These are phyloP conservation scores for Microbotryum scabiosae DNA, from an alignment of 1,284 basidiomycete genomes.

Conservation along the genomic window DNA sequence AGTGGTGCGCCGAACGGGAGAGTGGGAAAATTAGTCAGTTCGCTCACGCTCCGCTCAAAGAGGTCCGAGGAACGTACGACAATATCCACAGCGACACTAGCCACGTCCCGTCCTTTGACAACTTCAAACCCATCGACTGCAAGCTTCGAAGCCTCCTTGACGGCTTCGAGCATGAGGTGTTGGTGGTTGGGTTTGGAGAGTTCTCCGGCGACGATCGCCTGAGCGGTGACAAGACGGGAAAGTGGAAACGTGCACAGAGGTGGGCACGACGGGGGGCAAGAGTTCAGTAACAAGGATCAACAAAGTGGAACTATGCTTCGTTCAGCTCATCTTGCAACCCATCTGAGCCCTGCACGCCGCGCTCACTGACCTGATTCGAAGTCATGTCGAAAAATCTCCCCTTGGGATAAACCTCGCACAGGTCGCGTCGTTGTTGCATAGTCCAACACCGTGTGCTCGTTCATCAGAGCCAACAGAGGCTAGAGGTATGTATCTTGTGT, in stretches of 20 bases:
- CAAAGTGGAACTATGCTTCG: no score
- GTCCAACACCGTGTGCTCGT: neutral
- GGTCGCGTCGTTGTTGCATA: neutral
- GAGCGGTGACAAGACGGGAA: no score
- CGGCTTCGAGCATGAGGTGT: slow-evolving; percentile 24
- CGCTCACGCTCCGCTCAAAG: neutral
- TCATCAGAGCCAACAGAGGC: no score
- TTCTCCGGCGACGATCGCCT: slow-evolving; percentile 31
- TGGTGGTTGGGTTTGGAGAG: slow-evolving; percentile 25
- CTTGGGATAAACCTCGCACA: neutral
- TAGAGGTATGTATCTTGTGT: no score
- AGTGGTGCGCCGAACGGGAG: neutral
- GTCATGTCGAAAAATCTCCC: slow-evolving; percentile 28
- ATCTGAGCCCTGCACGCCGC: no score
- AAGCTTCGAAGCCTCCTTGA: slow-evolving; percentile 17
- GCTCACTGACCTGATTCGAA: slow-evolving; percentile 20
- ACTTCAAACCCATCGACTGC: slow-evolving; percentile 11
- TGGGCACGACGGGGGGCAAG: slow-evolving; percentile 17
- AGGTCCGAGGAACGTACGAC: slow-evolving; percentile 13
- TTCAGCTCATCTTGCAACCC: no score
- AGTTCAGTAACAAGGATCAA: no score
- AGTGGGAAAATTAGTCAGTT: neutral
- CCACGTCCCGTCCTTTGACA: slow-evolving; percentile 13
- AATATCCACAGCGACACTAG: slow-evolving; percentile 32
- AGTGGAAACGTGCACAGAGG: neutral